These are phyloP conservation scores for Coemansia sp. DNA, from an alignment of 192 early-diverging fungal genomes.

Conservation along the genomic window DNA sequence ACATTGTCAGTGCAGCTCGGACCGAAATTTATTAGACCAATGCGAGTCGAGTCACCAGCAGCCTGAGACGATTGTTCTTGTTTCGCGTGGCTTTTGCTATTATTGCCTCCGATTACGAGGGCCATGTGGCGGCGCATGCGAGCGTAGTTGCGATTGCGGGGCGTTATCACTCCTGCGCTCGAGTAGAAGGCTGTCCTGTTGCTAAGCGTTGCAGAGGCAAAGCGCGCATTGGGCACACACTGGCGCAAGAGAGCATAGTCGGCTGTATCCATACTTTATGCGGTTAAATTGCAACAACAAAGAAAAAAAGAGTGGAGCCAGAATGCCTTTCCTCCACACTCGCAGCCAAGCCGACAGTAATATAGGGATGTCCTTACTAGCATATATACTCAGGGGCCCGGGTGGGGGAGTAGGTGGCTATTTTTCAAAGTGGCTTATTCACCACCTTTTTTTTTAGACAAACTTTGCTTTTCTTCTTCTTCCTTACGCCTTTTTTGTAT, in stretches of 20 bases:
- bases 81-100: background rate
- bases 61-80: background rate
- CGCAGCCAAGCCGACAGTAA: background rate
- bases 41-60: background rate
- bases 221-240: constrained; percentile 10
- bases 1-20: background rate
- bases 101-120: background rate
- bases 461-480: background rate
- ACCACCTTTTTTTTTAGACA: background rate
- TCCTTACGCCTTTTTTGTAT: background rate
- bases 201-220: background rate
- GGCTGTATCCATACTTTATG: background rate
- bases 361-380: background rate
- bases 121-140: constrained; percentile 23
- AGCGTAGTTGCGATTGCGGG: constrained; percentile 12
- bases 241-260: background rate
- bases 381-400: background rate
- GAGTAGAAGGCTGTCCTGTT: background rate
- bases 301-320: background rate
- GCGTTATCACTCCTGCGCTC: background rate
- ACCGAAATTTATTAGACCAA: background rate
- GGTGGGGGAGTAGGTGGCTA: background rate
- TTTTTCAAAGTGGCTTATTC: constrained; percentile 7
- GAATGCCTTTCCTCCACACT: background rate
- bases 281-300: background rate